phyloP scores from a whole-genome alignment of 805 yeast genomes.

The Nakazawaea laoshanensis region DNA sequence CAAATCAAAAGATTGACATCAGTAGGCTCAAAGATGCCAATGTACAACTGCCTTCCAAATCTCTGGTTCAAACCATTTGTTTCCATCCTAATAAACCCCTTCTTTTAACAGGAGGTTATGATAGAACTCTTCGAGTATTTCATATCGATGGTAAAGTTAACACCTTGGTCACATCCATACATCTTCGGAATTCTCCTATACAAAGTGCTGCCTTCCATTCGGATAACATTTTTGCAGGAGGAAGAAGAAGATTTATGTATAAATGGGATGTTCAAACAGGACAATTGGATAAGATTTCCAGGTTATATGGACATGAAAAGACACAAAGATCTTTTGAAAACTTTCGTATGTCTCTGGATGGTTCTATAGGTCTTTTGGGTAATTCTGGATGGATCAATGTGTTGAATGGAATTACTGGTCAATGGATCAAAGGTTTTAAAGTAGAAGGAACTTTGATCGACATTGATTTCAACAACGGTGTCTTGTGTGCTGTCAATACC shows the following conservation, averaged over 20 bases:
- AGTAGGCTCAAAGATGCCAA: constrained; percentile 86
- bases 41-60: constrained; percentile 51
- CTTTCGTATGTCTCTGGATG: constrained; percentile 69
- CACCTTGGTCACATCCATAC: constrained; percentile 73
- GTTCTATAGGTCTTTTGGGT: constrained; percentile 71
- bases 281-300: constrained; percentile 70
- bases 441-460: constrained; percentile 84
- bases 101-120: constrained; percentile 87
- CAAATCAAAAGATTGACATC: constrained; percentile 66
- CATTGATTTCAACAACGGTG: constrained; percentile 51
- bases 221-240: constrained; percentile 68
- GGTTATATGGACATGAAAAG: constrained; percentile 86
- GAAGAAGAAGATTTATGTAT: constrained; percentile 87
- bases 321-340: constrained; percentile 83
- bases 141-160: constrained; percentile 87
- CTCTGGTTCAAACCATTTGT: constrained; percentile 78
- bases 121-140: constrained; percentile 75
- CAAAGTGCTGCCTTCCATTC: constrained; percentile 62
- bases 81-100: constrained; percentile 85
- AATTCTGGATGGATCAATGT: constrained; percentile 88
- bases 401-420: constrained; percentile 69
- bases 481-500: constrained; percentile 55
- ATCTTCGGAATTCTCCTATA: constrained; percentile 71
- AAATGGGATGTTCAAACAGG: constrained; percentile 76
- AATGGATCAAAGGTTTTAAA: constrained; percentile 80